Percentiles rank a stretch among this genome's conserved stretches.
phyloP scores from a whole-genome alignment of 2,329 filamentous ascomycete genomes.

The Penicillium aurantiogriseum region DNA sequence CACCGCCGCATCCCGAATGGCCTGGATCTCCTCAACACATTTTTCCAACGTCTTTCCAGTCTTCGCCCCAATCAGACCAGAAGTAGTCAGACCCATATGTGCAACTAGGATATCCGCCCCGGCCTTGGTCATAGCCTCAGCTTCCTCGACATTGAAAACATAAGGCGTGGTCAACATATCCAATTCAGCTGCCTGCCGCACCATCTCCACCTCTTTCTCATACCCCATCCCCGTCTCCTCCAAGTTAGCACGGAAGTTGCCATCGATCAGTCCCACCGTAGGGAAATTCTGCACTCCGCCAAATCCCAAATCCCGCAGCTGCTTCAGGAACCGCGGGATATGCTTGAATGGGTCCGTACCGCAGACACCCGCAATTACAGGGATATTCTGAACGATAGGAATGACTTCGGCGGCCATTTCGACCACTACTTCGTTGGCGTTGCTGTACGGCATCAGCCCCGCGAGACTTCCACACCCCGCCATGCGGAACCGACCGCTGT shows the following conservation, averaged over 20 bases:
- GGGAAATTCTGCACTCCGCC: slow-evolving; percentile 72
- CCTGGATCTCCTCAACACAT: not conserved
- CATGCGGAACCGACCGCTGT: slow-evolving; percentile 71
- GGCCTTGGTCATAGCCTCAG: not conserved
- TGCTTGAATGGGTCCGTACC: slow-evolving; percentile 67
- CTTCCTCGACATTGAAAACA: not conserved
- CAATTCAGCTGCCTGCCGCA: slow-evolving; percentile 58
- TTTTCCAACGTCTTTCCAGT: not conserved
- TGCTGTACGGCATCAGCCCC: slow-evolving; percentile 68
- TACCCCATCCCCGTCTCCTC: slow-evolving; percentile 73
- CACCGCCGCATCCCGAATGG: not conserved
- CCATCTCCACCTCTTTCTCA: slow-evolving; percentile 64
- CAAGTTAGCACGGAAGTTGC: slow-evolving; percentile 63
- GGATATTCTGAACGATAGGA: slow-evolving; percentile 61
- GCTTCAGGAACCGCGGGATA: slow-evolving; percentile 59
- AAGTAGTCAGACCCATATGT: slow-evolving; percentile 1
- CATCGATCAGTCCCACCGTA: slow-evolving; percentile 69
- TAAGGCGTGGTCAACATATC: slow-evolving; percentile 51
- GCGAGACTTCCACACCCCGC: slow-evolving; percentile 67
- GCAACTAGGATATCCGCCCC: not conserved
- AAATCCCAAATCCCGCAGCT: slow-evolving; percentile 64
- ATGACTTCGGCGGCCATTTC: slow-evolving; percentile 70
- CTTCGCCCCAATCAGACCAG: not conserved
- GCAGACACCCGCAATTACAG: slow-evolving; percentile 69
- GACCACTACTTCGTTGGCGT: slow-evolving; percentile 67